Evolutionary conservation across 352 stramenopile genomes (phyloP), one percentile per base, ranked within the genome.

Genomic region (Phytophthora lateralis): DNA sequence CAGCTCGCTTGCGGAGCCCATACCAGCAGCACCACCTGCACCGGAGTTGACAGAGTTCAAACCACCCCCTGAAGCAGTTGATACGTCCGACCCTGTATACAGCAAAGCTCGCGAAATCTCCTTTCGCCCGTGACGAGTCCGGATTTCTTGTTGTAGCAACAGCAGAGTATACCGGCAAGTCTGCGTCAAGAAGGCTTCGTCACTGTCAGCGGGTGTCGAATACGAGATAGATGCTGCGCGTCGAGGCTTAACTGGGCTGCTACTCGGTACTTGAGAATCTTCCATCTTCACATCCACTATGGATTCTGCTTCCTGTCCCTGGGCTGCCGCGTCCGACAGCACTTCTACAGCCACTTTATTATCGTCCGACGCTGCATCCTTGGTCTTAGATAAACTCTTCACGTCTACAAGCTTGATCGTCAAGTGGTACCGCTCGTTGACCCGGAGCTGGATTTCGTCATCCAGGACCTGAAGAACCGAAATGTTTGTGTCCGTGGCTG

Each of bases 101-200:
- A 93, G 49, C 44, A 90, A 60, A 8, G 76, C 74, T 7, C 81
- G 75, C 11, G 77, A 75, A 20, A 94, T 87, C 8, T 90, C 81
- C 37, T 85, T 91, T 6, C 82, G 73, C 4, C 82, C 85, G 48
- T 96, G 83, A 34, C 77, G 82, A 27, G 86, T 80, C 0, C 87
- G 82, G 21, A 93, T 89, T 59, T 94, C 83, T 74, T 96, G 85
- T 45, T 93, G 80, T 15, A 96, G 61, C n/a, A 93, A 52, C 24
- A 91, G 50, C 5, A 91, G 54, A 18, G 76, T 81, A 56, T 87
- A 93, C 32, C 83, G 71, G 37, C 83, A 93, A 0, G 81, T 90
- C 48, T 88, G 69, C 1, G 69, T 72, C 42, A 93, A 68, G 20
- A 89, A 94, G 8, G 68, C 62, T 67, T 82, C 67, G 11, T 77